Percentiles rank a stretch among this genome's conserved stretches.
Evolutionary conservation across 768 basidiomycete species (phyloP).

Genomic region (Pulveroboletus sp.): DNA sequence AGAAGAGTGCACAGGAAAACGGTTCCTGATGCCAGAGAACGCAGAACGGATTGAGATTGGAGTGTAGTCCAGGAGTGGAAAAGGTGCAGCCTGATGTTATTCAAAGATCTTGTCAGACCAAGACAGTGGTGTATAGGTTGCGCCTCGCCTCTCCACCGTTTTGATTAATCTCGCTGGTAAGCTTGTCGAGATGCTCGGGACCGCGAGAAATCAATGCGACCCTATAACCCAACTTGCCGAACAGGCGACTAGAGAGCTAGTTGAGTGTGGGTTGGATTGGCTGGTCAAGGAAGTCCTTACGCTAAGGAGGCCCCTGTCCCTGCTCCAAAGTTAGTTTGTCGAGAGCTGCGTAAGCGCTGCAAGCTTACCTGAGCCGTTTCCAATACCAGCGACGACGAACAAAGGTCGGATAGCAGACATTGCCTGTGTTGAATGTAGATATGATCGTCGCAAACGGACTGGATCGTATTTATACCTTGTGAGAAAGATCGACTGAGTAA

Average conservation of each 20-base stretch:
- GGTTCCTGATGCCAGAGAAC: constrained; percentile 43
- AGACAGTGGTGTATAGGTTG: not conserved
- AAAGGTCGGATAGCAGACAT: constrained; percentile 42
- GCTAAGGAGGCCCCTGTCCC: constrained; percentile 59
- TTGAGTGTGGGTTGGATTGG: not conserved
- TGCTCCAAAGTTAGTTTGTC: constrained; percentile 8
- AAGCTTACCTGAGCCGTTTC: constrained; percentile 35
- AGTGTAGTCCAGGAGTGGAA: constrained; percentile 49
- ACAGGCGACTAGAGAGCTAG: constrained; percentile 42
- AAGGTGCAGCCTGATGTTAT: constrained; percentile 47
- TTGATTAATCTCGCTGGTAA: constrained; percentile 51
- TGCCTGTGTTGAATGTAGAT: constrained; percentile 1
- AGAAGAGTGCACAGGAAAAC: constrained; percentile 44
- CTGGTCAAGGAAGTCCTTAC: constrained; percentile 32
- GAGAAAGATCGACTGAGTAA: constrained; percentile 9
- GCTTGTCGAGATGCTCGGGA: constrained; percentile 42
- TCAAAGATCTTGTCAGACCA: not conserved
- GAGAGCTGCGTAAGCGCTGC: not conserved
- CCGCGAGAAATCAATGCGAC: constrained; percentile 64
- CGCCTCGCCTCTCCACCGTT: constrained; percentile 53
- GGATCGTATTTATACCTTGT: constrained; percentile 9
- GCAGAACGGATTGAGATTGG: constrained; percentile 46
- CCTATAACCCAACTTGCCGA: constrained; percentile 59
- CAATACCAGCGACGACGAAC: constrained; percentile 55
- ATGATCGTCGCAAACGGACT: not conserved